Evolutionary conservation across 257 asterid genomes (phyloP).

Genomic region (Capsicum chinense): DNA sequence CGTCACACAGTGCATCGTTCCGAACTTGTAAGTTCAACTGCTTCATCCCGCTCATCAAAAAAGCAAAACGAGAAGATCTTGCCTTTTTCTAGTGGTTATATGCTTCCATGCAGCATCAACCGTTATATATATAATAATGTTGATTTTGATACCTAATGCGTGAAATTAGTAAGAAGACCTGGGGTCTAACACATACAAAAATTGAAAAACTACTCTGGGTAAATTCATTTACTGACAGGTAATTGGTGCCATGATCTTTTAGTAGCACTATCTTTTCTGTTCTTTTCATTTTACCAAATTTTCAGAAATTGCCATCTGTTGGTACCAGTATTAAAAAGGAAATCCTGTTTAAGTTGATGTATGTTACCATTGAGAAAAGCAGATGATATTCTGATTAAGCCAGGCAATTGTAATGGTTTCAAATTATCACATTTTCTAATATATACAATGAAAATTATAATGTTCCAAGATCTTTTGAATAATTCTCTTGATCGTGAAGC

Average conservation of each 20-base stretch:
- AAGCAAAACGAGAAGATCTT: neutral
- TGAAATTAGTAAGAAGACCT: neutral
- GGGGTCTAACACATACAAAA: neutral
- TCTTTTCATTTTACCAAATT: neutral
- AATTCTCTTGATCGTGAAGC: neutral
- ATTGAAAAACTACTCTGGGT: neutral
- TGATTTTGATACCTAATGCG: neutral
- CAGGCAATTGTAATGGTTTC: conserved; percentile 1
- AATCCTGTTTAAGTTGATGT: neutral
- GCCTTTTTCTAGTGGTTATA: neutral
- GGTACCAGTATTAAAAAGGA: neutral
- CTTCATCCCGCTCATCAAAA: neutral
- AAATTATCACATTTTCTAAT: neutral
- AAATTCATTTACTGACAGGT: neutral
- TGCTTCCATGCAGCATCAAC: neutral
- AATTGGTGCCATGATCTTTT: neutral
- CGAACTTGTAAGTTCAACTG: conserved; percentile 64
- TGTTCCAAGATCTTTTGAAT: neutral
- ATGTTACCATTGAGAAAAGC: neutral
- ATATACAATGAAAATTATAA: neutral
- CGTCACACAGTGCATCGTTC: conserved; percentile 84
- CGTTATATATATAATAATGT: neutral
- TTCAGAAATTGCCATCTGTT: neutral
- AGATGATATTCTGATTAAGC: conserved; percentile 11
- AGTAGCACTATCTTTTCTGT: neutral